These are phyloP conservation scores for Sporothrix curviconia DNA, from an alignment of 2,329 filamentous ascomycete species.

Conservation along the genomic window DNA sequence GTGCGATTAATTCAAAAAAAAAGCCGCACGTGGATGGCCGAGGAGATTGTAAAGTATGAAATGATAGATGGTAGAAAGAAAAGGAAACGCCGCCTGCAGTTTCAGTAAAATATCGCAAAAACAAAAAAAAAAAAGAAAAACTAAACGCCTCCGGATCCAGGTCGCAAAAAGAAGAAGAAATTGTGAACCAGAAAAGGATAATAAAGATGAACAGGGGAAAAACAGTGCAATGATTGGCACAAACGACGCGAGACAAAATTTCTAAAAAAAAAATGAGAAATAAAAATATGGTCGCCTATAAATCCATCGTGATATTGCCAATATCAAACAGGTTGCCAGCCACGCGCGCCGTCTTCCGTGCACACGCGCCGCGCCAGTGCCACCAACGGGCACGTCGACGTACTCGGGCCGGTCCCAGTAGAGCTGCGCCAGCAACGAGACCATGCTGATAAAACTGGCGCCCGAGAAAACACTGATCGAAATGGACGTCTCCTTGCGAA, in stretches of 20 bases:
- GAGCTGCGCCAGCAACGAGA: slow-evolving; percentile 59
- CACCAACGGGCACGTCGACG: slow-evolving; percentile 52
- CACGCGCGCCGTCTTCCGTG: slow-evolving; percentile 13
- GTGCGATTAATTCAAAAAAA: too few species aligned
- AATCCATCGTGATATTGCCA: slow-evolving; percentile 20
- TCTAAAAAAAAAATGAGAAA: neutral
- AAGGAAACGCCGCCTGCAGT: neutral
- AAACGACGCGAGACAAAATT: neutral
- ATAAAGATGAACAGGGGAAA: neutral
- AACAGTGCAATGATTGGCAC: neutral
- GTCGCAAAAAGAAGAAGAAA: neutral
- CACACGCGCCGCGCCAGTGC: slow-evolving; percentile 30
- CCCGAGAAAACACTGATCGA: slow-evolving; percentile 73
- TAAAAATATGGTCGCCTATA: neutral
- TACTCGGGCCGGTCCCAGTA: slow-evolving; percentile 57
- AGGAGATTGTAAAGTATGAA: neutral
- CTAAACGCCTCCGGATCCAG: neutral
- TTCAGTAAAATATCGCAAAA: too few species aligned
- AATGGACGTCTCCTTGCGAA: slow-evolving; percentile 70
- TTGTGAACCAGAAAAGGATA: neutral
- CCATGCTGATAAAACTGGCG: slow-evolving; percentile 70
- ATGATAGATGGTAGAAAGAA: neutral
- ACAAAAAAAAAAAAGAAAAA: neutral
- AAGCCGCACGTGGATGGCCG: too few species aligned
- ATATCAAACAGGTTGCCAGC: slow-evolving; percentile 20